Evolutionary conservation across 2,329 filamentous ascomycete genomes (phyloP).

Genomic region (Ophiostoma perfectum): DNA sequence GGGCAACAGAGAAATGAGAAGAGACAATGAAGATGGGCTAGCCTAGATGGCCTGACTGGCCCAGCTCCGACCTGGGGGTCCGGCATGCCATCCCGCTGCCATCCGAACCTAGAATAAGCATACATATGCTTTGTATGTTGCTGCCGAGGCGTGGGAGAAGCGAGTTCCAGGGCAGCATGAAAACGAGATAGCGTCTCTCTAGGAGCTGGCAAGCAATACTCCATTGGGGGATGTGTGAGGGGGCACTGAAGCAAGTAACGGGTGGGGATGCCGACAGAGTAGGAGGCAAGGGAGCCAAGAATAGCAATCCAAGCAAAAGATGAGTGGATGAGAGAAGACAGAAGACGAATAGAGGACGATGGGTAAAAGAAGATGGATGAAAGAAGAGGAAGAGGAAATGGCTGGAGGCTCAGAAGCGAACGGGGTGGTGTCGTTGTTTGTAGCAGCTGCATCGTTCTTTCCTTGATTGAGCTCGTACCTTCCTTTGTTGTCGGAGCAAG

Average conservation of each 20-base stretch:
- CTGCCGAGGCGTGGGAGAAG: background rate
- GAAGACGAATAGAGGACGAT: background rate
- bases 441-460: conserved; percentile 15
- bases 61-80: background rate
- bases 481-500: conserved; percentile 16
- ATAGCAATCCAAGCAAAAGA: background rate
- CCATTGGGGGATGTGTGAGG: background rate
- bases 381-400: background rate
- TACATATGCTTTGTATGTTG: background rate
- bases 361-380: background rate
- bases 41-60: too few relatives aligned
- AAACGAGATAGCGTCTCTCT: background rate
- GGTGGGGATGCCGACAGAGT: background rate
- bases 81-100: background rate
- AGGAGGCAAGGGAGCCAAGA: background rate
- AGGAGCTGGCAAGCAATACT: background rate
- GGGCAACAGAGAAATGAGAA: background rate
- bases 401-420: background rate
- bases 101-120: background rate
- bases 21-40: background rate
- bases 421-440: background rate
- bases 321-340: background rate
- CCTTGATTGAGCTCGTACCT: conserved; percentile 13
- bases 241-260: conserved; percentile 1
- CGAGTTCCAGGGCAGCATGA: background rate